These are phyloP conservation scores for Lophiotrema nucula DNA, from an alignment of 495 filamentous ascomycete species.

Conservation along the genomic window DNA sequence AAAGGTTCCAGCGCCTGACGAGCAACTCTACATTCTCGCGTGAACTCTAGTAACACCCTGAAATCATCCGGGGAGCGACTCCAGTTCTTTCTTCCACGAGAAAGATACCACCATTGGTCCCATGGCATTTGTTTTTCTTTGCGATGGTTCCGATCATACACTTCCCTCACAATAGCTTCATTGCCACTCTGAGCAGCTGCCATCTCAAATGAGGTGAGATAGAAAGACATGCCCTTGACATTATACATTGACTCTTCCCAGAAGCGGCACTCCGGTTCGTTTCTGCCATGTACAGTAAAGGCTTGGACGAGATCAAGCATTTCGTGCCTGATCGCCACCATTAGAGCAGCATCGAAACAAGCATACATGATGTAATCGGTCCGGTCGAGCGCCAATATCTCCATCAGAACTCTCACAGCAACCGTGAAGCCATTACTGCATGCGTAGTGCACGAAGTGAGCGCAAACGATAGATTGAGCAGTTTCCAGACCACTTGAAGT, in stretches of 20 bases:
- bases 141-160: not conserved
- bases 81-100: not conserved
- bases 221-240: not conserved
- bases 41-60: not conserved
- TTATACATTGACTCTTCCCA: not conserved
- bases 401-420: not conserved
- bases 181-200: not conserved
- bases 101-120: not conserved
- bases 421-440: not conserved
- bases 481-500: not conserved
- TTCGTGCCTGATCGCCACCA: not conserved
- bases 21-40: not conserved
- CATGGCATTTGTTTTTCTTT: not conserved
- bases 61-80: not conserved
- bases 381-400: not conserved
- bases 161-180: not conserved
- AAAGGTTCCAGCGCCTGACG: not conserved
- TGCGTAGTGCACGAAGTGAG: not conserved
- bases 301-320: not conserved
- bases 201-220: not conserved
- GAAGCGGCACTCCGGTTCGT: not conserved
- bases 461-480: not conserved
- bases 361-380: not conserved
- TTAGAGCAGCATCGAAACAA: not conserved
- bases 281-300: not conserved